Percentiles rank a stretch among this genome's conserved stretches.
phyloP scores from a whole-genome alignment of 2,329 filamentous ascomycete species.

The Westerdykella ornata region DNA sequence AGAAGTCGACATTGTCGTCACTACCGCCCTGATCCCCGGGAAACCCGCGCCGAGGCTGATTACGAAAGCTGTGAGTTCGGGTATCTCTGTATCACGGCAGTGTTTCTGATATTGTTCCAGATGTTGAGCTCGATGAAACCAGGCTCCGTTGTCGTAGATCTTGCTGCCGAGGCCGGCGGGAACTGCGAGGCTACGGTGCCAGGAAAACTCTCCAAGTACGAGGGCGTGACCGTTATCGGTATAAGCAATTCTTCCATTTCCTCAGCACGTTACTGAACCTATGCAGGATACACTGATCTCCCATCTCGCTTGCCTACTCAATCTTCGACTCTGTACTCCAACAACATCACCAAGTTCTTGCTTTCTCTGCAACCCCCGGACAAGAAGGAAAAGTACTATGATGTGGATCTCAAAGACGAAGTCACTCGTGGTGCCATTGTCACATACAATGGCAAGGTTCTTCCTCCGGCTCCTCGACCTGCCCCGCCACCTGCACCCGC shows the following conservation, averaged over 20 bases:
- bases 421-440: slow-evolving; percentile 82
- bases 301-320: slow-evolving; percentile 82
- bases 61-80: slow-evolving; percentile 54
- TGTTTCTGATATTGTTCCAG: slow-evolving; percentile 25
- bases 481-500: slow-evolving; percentile 51
- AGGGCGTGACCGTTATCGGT: slow-evolving; percentile 81
- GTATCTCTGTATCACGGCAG: not conserved
- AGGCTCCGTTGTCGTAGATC: slow-evolving; percentile 79
- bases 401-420: slow-evolving; percentile 73
- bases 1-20: slow-evolving; percentile 89
- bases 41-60: slow-evolving; percentile 77
- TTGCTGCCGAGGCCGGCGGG: slow-evolving; percentile 80
- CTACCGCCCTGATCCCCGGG: slow-evolving; percentile 84
- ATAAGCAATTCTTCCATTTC: slow-evolving; percentile 17
- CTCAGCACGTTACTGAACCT: slow-evolving; percentile 31
- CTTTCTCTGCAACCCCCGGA: slow-evolving; percentile 73
- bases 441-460: slow-evolving; percentile 66
- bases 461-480: slow-evolving; percentile 69
- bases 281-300: slow-evolving; percentile 67
- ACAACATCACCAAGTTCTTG: slow-evolving; percentile 86
- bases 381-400: slow-evolving; percentile 71
- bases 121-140: slow-evolving; percentile 84
- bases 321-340: slow-evolving; percentile 83
- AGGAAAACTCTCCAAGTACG: slow-evolving; percentile 62
- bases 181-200: slow-evolving; percentile 79